Evolutionary conservation across 2,329 filamentous ascomycete species (phyloP).

Genomic region (Colletotrichum sidae): DNA sequence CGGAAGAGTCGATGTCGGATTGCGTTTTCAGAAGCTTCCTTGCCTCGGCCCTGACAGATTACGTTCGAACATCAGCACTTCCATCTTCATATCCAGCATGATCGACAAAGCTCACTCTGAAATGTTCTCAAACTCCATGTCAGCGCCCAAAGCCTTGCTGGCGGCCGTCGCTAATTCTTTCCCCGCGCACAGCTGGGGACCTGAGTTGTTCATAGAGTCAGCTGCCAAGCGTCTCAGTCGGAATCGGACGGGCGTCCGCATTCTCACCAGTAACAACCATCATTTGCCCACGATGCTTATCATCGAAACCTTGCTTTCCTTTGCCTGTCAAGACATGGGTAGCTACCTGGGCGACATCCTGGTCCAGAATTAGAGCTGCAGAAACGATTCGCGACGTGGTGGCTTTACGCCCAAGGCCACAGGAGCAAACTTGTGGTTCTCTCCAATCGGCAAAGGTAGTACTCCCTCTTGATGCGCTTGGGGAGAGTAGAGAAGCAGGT

Average conservation of each 20-base stretch:
- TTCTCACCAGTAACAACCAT: slow-evolving; percentile 59
- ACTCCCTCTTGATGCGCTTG: slow-evolving; percentile 57
- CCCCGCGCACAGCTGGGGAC: slow-evolving; percentile 58
- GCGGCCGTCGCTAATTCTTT: slow-evolving; percentile 59
- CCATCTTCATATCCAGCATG: too few species aligned
- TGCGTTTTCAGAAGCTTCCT: slow-evolving; percentile 45
- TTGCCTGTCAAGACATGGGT: slow-evolving; percentile 60
- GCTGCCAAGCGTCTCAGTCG: neutral
- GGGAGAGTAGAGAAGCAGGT: slow-evolving; percentile 59
- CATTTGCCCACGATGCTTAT: slow-evolving; percentile 63
- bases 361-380: neutral
- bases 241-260: neutral
- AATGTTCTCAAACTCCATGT: slow-evolving; percentile 60
- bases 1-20: slow-evolving; percentile 48
- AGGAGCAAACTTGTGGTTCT: slow-evolving; percentile 61
- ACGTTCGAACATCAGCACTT: neutral
- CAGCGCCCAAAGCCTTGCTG: slow-evolving; percentile 53
- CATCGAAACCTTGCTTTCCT: slow-evolving; percentile 61
- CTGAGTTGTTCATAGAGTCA: slow-evolving; percentile 40
- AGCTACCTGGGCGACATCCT: slow-evolving; percentile 61
- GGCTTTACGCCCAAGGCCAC: slow-evolving; percentile 56
- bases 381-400: neutral
- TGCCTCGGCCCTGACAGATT: slow-evolving; percentile 33
- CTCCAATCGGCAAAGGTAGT: slow-evolving; percentile 59
- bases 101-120: slow-evolving; percentile 49